These are phyloP conservation scores for Lathyrus aphaca DNA, from an alignment of 306 rosid species.

Conservation along the genomic window DNA sequence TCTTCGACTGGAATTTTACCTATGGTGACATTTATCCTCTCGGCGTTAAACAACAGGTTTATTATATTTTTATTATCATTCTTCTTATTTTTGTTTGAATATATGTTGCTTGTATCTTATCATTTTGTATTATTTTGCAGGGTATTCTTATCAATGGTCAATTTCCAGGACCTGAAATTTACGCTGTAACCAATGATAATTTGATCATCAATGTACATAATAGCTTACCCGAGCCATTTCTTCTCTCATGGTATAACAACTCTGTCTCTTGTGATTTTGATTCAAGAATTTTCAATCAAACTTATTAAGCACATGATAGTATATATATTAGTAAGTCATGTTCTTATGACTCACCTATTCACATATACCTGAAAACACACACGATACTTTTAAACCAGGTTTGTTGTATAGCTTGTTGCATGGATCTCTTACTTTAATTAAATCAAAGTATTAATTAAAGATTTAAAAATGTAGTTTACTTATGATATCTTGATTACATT, in stretches of 20 bases:
- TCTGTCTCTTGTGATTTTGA: background rate
- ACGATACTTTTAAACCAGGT: background rate
- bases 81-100: background rate
- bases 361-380: background rate
- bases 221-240: slow-evolving; percentile 79
- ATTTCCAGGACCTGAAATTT: slow-evolving; percentile 85
- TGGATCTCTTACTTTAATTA: too few species aligned
- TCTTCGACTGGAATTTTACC: slow-evolving; percentile 75
- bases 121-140: slow-evolving; percentile 44
- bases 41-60: slow-evolving; percentile 69
- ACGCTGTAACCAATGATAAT: slow-evolving; percentile 82
- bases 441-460: too few species aligned
- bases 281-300: background rate
- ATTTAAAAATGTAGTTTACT: too few species aligned
- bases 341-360: background rate
- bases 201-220: slow-evolving; percentile 77
- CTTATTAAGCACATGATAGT: background rate
- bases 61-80: background rate
- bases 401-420: too few species aligned
- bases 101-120: background rate
- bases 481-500: too few species aligned
- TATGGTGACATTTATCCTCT: slow-evolving; percentile 83
- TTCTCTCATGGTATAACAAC: slow-evolving; percentile 66
- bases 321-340: background rate
- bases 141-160: slow-evolving; percentile 88